A percentile compares a stretch with the other conserved stretches of the same genome.
These are phyloP conservation scores for Triticum timopheevii DNA, from an alignment of 176 grass and related monocot species.

Conservation along the genomic window DNA sequence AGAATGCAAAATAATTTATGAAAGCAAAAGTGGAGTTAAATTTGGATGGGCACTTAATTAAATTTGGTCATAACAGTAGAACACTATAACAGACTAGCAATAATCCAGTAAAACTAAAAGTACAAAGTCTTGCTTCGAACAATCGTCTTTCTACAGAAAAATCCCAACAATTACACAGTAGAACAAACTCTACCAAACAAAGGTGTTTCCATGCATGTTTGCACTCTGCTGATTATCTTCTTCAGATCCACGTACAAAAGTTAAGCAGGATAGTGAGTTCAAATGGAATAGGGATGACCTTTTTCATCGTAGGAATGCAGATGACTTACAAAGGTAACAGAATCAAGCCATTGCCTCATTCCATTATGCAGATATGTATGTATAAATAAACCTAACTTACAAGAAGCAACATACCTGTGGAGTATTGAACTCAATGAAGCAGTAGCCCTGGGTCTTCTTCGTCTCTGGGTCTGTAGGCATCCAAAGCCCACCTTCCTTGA, in stretches of 20 bases:
- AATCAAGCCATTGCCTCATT: background rate
- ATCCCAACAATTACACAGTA: slow-evolving; percentile 9
- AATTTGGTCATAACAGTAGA: background rate
- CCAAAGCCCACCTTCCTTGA: slow-evolving; percentile 58
- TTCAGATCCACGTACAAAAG: too few relatives aligned
- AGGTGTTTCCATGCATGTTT: too few relatives aligned
- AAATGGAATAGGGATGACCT: background rate
- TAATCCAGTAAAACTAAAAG: background rate
- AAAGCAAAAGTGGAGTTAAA: background rate
- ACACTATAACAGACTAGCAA: background rate
- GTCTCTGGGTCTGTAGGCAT: slow-evolving; percentile 76
- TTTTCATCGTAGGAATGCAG: background rate
- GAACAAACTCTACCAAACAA: background rate
- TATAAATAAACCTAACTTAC: background rate
- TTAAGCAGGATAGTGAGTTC: too few relatives aligned
- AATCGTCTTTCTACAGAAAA: background rate
- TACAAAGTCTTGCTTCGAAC: background rate
- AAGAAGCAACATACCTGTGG: slow-evolving; percentile 53
- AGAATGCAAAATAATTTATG: background rate
- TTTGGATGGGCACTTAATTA: background rate
- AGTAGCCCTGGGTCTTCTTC: slow-evolving; percentile 77
- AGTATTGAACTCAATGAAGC: slow-evolving; percentile 82
- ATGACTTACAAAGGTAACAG: too few relatives aligned
- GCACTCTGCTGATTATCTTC: too few relatives aligned
- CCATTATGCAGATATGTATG: too few relatives aligned